Base-by-base conservation (phyloP, 176 grass and related monocot genomes). In the Ampelocalamus luodianensis region DNA sequence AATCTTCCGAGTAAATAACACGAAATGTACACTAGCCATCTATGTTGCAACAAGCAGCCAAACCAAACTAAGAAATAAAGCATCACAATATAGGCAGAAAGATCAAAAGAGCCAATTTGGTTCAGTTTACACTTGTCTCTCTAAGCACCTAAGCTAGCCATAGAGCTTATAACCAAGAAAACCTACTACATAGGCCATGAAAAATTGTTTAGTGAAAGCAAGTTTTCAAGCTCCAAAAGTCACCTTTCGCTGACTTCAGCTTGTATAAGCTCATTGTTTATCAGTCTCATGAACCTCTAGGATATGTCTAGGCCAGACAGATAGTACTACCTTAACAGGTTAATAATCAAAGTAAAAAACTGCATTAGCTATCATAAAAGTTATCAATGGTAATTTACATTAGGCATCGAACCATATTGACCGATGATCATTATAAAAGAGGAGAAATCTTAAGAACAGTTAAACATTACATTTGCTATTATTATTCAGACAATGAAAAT, bases 291-390 rank as follows among this genome's bases (percentile, higher is more conserved):
- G 62, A 39, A 74, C 22, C 73, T 43, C n/a, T 12, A 15, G 23
- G 39, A 6, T 32, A 61, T 38, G 7, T 11, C 8, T 50, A 51
- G 4, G 43, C 22, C 16, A 83, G 18, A 18, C 46, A 72, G 10
- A 7, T 40, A 60, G 12, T 11, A 65, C 32, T 20, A 54, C 23
- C 18, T 77, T 45, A 58, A 14, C 6, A 68, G 29, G 34, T 55
- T 75, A 44, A 79, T 54, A 54, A 45, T 77, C n/a, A 27, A 76
- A 77, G 53, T 39, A 58, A 54, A 49, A 85, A 85, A 16, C 46
- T 2, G 2, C 26, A 27, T 71, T 27, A 20, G 3, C 20, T 37
- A 71, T 7, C 24, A 78, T 63, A 72, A 38, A n/a, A 70, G 70
- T 42, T 34, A 79, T 18, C 20, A 0, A 61, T 61, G 5, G 32